Conservation (phyloP, 129 eudicot species). For the Flaveria trinervia region DNA sequence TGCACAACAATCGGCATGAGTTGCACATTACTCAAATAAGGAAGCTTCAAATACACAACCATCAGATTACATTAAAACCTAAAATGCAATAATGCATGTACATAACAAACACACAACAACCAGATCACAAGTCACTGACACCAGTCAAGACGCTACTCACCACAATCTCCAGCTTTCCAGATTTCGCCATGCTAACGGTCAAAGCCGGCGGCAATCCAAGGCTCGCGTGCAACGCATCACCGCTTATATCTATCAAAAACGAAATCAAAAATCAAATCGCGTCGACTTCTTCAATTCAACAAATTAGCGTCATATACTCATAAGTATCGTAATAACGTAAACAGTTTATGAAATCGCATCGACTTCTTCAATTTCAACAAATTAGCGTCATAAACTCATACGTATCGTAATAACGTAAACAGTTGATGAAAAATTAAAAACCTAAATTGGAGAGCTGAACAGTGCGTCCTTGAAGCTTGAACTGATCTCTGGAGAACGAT, state of each 20-base stretch:
- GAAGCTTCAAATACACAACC: slow-evolving; percentile 59
- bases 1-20: slow-evolving; percentile 78
- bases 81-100: not conserved
- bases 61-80: not conserved
- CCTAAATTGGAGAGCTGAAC: slow-evolving; percentile 87
- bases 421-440: slow-evolving; percentile 45
- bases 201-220: slow-evolving; percentile 85
- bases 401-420: not conserved
- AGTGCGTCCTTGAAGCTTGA: slow-evolving; percentile 85
- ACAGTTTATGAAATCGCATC: not conserved
- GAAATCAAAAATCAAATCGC: not conserved
- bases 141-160: slow-evolving; percentile 33
- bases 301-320: not conserved
- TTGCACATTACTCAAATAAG: slow-evolving; percentile 84
- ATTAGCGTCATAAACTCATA: not conserved
- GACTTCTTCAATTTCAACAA: not conserved
- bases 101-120: not conserved
- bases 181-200: slow-evolving; percentile 76
- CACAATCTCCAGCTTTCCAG: slow-evolving; percentile 75
- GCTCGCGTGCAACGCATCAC: slow-evolving; percentile 87
- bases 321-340: not conserved
- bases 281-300: not conserved
- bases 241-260: slow-evolving; percentile 67
- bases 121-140: not conserved
- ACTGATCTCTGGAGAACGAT: slow-evolving; percentile 90